Evolutionary conservation across 306 rosid genomes (phyloP).

Genomic region (Vachellia collinsii): DNA sequence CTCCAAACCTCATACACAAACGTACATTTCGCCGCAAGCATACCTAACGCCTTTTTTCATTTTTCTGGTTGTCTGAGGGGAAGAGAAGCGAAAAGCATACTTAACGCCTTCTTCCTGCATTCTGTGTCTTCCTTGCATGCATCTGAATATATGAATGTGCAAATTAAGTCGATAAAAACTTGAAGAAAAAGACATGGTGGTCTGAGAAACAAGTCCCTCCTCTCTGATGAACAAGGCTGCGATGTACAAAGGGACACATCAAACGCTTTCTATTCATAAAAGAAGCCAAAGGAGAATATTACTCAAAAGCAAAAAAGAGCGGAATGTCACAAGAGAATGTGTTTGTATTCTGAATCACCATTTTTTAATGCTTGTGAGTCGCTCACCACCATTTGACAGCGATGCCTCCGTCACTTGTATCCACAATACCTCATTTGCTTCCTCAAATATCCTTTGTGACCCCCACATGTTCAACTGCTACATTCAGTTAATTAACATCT

Average conservation of each 20-base stretch:
- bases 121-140: background rate
- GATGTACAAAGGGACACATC: slow-evolving; percentile 31
- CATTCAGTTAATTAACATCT: slow-evolving; percentile 17
- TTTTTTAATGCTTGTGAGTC: slow-evolving; percentile 28
- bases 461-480: slow-evolving; percentile 53
- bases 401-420: slow-evolving; percentile 40
- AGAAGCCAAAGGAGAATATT: background rate
- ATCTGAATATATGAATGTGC: background rate
- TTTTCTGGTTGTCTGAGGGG: background rate
- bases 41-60: background rate
- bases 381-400: slow-evolving; percentile 53
- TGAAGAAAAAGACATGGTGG: background rate
- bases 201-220: background rate
- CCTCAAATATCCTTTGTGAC: slow-evolving; percentile 36
- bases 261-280: background rate
- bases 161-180: background rate
- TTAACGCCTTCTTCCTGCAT: background rate
- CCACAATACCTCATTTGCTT: slow-evolving; percentile 33
- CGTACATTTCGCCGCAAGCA: background rate
- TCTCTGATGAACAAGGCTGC: background rate
- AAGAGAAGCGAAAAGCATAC: background rate
- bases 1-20: too few species aligned
- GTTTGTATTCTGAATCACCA: background rate
- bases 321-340: background rate
- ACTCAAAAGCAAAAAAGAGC: background rate